Evolutionary conservation across 176 grass and related monocot species (phyloP).

Genomic region (Aegilops umbellulata): DNA sequence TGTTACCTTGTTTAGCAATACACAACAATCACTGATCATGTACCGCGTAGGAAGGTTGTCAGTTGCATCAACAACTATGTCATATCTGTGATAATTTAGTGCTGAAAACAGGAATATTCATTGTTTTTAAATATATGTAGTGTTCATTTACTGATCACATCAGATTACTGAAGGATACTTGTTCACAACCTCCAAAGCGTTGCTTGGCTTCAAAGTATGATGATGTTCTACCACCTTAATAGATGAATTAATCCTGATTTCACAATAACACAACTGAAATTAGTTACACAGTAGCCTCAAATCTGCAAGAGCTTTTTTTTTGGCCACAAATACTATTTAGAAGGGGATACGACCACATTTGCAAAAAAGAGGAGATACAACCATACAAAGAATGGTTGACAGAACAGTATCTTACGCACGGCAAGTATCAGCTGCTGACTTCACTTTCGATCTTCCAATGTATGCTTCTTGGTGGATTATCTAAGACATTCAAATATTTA

Average conservation of each 20-base stretch:
- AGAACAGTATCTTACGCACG: constrained; percentile 66
- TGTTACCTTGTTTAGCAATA: constrained; percentile 78
- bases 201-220: constrained; percentile 70
- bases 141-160: not conserved
- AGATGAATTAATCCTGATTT: constrained; percentile 90
- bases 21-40: constrained; percentile 97
- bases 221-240: constrained; percentile 70
- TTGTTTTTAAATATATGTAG: not conserved
- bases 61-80: constrained; percentile 91
- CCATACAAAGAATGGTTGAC: not conserved
- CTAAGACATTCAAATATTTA: constrained; percentile 45
- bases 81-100: constrained; percentile 71
- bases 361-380: not conserved
- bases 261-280: constrained; percentile 29
- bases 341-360: not conserved
- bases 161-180: constrained; percentile 68
- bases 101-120: constrained; percentile 40
- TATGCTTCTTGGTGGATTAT: constrained; percentile 92
- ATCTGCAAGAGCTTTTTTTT: not conserved
- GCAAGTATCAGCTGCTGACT: constrained; percentile 86
- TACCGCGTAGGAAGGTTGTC: constrained; percentile 93
- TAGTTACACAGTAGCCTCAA: constrained; percentile 8
- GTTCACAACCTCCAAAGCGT: constrained; percentile 66
- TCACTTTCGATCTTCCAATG: constrained; percentile 77
- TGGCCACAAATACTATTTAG: not conserved